Conservation (phyloP, 345 rosid species). For the Syzygium aromaticum region DNA sequence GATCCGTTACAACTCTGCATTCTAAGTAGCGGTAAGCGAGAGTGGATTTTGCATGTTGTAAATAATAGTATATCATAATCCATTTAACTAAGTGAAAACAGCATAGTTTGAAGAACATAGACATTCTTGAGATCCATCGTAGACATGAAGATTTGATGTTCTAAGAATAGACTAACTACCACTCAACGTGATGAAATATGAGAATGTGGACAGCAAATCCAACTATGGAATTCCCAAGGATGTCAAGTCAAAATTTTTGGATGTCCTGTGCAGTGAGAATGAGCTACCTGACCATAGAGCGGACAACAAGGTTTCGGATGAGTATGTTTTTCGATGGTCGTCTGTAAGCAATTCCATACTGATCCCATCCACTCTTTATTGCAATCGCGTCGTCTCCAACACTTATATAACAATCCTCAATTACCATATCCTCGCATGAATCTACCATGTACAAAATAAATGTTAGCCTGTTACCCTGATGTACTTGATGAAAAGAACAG, state of each 20-base stretch:
- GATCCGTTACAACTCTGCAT: not conserved
- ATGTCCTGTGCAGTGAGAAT: not conserved
- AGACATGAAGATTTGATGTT: not conserved
- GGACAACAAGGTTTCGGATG: slow-evolving; percentile 77
- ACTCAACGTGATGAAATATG: not conserved
- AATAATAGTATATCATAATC: not conserved
- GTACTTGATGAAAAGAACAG: not conserved
- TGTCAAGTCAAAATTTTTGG: not conserved
- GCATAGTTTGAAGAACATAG: not conserved
- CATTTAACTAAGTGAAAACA: not conserved
- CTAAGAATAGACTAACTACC: not conserved
- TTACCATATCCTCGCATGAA: slow-evolving; percentile 92
- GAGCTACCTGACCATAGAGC: slow-evolving; percentile 86
- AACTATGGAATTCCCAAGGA: not conserved
- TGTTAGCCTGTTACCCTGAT: not conserved
- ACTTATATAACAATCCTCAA: slow-evolving; percentile 92
- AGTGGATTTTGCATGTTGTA: not conserved
- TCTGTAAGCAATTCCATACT: slow-evolving; percentile 83
- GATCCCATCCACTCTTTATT: slow-evolving; percentile 99
- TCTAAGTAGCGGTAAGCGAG: not conserved
- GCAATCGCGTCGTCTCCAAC: slow-evolving; percentile 96
- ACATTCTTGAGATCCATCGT: not conserved
- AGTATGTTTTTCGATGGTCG: slow-evolving; percentile 75
- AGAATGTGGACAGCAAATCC: not conserved
- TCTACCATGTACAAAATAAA: slow-evolving; percentile 27